These are phyloP conservation scores for Lactarius quietus DNA, from an alignment of 768 basidiomycete species.

Conservation along the genomic window DNA sequence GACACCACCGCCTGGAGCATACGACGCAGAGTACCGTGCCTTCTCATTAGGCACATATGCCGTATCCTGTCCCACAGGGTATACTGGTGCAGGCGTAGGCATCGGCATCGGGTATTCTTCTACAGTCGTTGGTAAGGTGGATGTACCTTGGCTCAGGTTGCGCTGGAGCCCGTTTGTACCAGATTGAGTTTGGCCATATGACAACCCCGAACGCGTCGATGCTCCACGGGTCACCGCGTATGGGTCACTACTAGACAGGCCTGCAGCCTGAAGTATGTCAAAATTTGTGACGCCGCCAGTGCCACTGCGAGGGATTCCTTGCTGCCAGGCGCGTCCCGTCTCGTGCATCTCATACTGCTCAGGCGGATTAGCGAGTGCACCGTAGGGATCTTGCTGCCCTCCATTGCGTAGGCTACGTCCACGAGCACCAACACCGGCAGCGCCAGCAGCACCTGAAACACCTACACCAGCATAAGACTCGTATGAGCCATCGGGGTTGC, in stretches of 20 bases:
- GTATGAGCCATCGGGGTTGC: conserved; percentile 39
- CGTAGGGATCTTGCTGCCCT: conserved; percentile 37
- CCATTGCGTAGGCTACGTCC: conserved; percentile 33
- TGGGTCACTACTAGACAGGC: conserved; percentile 20
- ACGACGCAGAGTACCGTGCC: conserved; percentile 14
- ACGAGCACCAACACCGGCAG: conserved; percentile 41
- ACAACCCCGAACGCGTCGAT: conserved; percentile 12
- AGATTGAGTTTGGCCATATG: background rate
- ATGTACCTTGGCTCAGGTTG: conserved; percentile 27
- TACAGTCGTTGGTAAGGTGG: conserved; percentile 14
- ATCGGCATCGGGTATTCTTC: conserved; percentile 9
- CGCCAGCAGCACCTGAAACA: conserved; percentile 31
- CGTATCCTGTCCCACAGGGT: conserved; percentile 6
- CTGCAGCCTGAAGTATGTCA: conserved; percentile 25
- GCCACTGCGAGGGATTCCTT: background rate
- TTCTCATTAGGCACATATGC: conserved; percentile 5
- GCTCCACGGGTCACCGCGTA: conserved; percentile 22
- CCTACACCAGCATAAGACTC: conserved; percentile 35
- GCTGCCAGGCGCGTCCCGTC: conserved; percentile 18
- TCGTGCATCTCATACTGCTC: conserved; percentile 29
- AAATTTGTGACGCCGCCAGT: background rate
- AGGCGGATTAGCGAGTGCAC: conserved; percentile 36
- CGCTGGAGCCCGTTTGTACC: conserved; percentile 9
- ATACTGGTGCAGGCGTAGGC: conserved; percentile 7
- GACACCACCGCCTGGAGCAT: background rate